Base-by-base conservation (phyloP, 768 basidiomycete genomes). In the Boletus reticuloceps region DNA sequence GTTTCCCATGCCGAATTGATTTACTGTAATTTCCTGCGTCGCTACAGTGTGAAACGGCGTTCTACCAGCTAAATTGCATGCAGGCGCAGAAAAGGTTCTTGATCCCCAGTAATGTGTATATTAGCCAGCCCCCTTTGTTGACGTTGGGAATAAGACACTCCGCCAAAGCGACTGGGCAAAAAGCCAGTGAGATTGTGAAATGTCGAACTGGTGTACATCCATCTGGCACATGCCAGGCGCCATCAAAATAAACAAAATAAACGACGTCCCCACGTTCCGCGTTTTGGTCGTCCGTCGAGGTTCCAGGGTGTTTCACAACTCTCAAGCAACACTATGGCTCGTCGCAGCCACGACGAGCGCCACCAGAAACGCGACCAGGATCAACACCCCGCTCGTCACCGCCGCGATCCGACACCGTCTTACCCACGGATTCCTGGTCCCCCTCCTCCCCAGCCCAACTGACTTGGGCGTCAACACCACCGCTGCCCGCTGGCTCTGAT, bases 341-440 rank as follows among this genome's bases (percentile, higher is more conserved):
- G 42, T 51, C 45, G 27, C 42, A 4, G 29, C 63, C n/a, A 82
- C 64, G 50, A 83, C 58, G 55, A 86, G 60, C 20, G 78, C 73
- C 37, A 74, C 81, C 40, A 87, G 76, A 58, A 85, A 77, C 5
- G 79, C 84, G 2, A 66, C 54, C 19, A 67, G 27, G 4, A 80
- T 79, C 75, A 76, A 71, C 60, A 74, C 74, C 71, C 72, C 86
- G 66, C 77, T 86, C 73, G 67, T 77, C 72, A 84, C 82, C 73
- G 65, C 86, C 65, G 77, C 89, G 72, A 74, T 79, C 72, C 80
- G 82, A 77, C 65, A 86, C 64, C 72, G 75, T 65, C 52, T 68
- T 57, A 66, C 82, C 69, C 63, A 81, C 48, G 56, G 68, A 50
- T 78, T 74, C 48, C 58, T 60, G 31, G 64, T 48, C 46, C 47